Conservation (phyloP, 1,284 basidiomycete species). For the Rhodofomes roseus region DNA sequence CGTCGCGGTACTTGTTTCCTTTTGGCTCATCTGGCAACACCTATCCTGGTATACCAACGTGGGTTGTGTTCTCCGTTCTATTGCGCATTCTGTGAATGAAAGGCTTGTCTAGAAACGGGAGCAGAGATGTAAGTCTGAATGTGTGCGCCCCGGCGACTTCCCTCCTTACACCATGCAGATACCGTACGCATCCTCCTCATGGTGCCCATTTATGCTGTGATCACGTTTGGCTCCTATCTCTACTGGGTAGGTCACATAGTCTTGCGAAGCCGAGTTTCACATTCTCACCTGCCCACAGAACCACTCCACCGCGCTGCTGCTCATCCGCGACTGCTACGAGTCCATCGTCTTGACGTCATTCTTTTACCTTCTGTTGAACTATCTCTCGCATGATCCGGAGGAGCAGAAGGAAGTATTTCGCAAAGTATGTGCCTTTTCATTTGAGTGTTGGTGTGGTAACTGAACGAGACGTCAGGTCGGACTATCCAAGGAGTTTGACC, state of each 20-base stretch:
- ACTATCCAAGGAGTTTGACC: constrained; percentile 50
- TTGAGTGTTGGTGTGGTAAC: background rate
- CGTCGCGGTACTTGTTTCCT: constrained; percentile 50
- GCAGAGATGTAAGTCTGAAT: constrained; percentile 47
- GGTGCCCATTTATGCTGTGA: constrained; percentile 72
- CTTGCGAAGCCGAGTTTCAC: background rate
- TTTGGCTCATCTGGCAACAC: constrained; percentile 73
- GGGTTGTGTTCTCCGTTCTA: constrained; percentile 3
- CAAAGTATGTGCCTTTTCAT: constrained; percentile 24
- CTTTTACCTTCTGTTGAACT: constrained; percentile 74
- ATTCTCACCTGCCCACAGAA: constrained; percentile 38
- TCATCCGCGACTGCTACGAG: constrained; percentile 68
- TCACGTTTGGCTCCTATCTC: constrained; percentile 66
- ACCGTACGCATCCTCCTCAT: constrained; percentile 75
- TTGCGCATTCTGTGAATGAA: constrained; percentile 6
- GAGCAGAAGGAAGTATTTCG: constrained; percentile 64
- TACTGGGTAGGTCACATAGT: constrained; percentile 53
- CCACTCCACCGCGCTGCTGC: constrained; percentile 58
- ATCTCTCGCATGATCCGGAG: constrained; percentile 60
- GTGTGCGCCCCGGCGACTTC: too few species aligned
- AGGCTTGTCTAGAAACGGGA: constrained; percentile 49
- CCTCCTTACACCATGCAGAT: constrained; percentile 33
- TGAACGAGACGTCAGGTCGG: constrained; percentile 31
- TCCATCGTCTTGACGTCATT: constrained; percentile 71
- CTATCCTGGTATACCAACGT: constrained; percentile 73